These are phyloP conservation scores for Strigomonas galati DNA, from an alignment of 208 protist genomes.

Conservation along the genomic window DNA sequence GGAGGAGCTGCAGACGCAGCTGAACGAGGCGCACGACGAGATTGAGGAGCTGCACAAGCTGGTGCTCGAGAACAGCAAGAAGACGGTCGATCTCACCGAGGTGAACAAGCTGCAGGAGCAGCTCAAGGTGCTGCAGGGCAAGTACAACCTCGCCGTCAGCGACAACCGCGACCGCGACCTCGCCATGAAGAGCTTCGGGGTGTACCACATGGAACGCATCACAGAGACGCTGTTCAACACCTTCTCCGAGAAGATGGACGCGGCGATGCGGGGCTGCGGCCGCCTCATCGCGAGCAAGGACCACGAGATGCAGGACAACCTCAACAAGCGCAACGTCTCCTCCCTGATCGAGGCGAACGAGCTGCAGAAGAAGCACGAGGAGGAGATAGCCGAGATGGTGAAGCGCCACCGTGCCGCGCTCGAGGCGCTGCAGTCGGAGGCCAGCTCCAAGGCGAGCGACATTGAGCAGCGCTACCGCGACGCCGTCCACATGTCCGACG, in stretches of 20 bases:
- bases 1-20: slow-evolving; percentile 20
- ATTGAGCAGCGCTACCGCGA: slow-evolving; percentile 18
- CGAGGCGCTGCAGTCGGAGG: slow-evolving; percentile 12
- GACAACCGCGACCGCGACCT: slow-evolving; percentile 12
- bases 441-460: slow-evolving; percentile 8
- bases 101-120: slow-evolving; percentile 6
- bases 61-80: slow-evolving; percentile 5
- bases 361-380: slow-evolving; percentile 20
- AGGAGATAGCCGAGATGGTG: slow-evolving; percentile 22
- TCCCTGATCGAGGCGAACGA: slow-evolving; percentile 19
- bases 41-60: slow-evolving; percentile 13
- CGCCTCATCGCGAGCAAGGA: slow-evolving; percentile 18
- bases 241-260: slow-evolving; percentile 24
- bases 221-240: slow-evolving; percentile 26
- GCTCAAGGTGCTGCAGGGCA: slow-evolving; percentile 2
- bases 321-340: slow-evolving; percentile 20
- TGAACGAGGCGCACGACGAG: slow-evolving; percentile 16
- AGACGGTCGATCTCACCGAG: not conserved
- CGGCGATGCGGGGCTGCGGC: slow-evolving; percentile 17
- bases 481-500: slow-evolving; percentile 18
- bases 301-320: slow-evolving; percentile 17
- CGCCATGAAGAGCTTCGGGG: slow-evolving; percentile 20
- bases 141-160: slow-evolving; percentile 5
- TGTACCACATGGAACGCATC: slow-evolving; percentile 15
- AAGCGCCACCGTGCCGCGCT: slow-evolving; percentile 20